Evolutionary conservation across 768 basidiomycete genomes (phyloP).

Genomic region (Strobilomyces echinocephalus): DNA sequence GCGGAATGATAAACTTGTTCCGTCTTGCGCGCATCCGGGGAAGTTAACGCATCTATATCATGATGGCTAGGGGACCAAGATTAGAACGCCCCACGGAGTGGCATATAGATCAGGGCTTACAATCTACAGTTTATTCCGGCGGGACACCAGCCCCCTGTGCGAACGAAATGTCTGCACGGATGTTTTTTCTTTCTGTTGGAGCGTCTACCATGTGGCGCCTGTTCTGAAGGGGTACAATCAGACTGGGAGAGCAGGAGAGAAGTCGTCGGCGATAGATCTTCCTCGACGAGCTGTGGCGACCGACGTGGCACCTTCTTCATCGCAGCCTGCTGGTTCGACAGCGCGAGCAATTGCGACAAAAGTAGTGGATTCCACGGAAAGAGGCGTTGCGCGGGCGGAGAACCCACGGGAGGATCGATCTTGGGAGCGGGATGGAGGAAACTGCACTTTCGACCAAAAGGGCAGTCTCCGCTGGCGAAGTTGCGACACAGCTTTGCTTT

Average conservation of each 20-base stretch:
- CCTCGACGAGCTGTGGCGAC: conserved; percentile 15
- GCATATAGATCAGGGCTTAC: conserved; percentile 26
- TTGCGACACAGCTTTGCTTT: conserved; percentile 37
- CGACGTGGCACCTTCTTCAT: not conserved
- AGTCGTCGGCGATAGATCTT: conserved; percentile 14
- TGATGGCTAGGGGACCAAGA: conserved; percentile 12
- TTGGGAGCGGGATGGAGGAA: conserved; percentile 32
- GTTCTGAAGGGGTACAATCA: conserved; percentile 15
- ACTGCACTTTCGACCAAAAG: conserved; percentile 35
- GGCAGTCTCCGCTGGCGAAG: conserved; percentile 33
- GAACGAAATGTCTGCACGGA: conserved; percentile 39
- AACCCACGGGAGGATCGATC: conserved; percentile 12
- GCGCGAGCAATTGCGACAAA: conserved; percentile 11
- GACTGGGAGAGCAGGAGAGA: conserved; percentile 24
- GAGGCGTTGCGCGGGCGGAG: conserved; percentile 13
- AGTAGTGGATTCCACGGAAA: conserved; percentile 17
- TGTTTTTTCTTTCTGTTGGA: conserved; percentile 27
- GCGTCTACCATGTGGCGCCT: not conserved
- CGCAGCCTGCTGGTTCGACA: conserved; percentile 6
- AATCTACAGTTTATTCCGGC: conserved; percentile 39
- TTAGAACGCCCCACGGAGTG: not conserved
- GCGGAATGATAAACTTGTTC: conserved; percentile 5
- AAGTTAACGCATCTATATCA: conserved; percentile 23
- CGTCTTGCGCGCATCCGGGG: conserved; percentile 6
- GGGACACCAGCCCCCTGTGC: conserved; percentile 41